These are phyloP conservation scores for Phalaenopsis equestris DNA, from an alignment of 106 monocot genomes.

Conservation along the genomic window DNA sequence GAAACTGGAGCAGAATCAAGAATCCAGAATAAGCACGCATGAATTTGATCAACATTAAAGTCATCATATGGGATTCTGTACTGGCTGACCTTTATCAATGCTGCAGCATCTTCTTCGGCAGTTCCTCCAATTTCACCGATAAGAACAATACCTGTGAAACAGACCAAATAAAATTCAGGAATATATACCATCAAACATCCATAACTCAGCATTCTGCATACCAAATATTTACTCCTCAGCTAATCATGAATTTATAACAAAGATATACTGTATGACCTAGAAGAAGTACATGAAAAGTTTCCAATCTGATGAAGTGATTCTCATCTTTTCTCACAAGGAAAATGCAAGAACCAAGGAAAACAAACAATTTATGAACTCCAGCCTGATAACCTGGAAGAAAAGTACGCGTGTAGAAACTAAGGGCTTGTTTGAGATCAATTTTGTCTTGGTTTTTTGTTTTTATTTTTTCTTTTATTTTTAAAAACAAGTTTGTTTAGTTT, in stretches of 20 bases:
- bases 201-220: not conserved
- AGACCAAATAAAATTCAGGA: constrained; percentile 1
- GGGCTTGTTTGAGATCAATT: not conserved
- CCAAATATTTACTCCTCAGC: not conserved
- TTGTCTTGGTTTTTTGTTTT: no score
- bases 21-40: not conserved
- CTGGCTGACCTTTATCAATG: constrained; percentile 64
- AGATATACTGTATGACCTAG: not conserved
- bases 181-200: not conserved
- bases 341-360: not conserved
- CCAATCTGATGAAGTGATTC: not conserved
- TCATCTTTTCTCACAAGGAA: not conserved
- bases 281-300: not conserved
- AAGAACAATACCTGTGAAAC: constrained; percentile 76
- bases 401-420: not conserved
- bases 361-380: constrained; percentile 2
- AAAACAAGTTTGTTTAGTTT: no score
- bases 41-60: not conserved
- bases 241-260: not conserved
- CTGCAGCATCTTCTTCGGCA: constrained; percentile 98
- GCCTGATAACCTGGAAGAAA: not conserved
- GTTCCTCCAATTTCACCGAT: constrained; percentile 99
- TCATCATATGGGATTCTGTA: not conserved
- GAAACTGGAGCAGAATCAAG: not conserved
- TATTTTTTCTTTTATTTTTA: no score